Evolutionary conservation across 129 eudicot genomes (phyloP).

Genomic region (Centrapalus pauciflorus): DNA sequence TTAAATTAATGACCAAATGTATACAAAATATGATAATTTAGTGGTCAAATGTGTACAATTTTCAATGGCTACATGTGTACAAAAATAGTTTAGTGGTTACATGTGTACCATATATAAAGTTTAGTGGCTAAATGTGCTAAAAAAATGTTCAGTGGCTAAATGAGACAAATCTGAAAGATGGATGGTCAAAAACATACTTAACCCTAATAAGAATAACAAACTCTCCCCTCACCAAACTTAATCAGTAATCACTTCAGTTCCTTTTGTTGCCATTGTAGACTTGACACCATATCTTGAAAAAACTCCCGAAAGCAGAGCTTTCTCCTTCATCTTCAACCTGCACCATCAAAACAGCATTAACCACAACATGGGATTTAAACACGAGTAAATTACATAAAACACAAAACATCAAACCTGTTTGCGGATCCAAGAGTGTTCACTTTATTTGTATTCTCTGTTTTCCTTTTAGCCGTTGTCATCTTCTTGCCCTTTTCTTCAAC

Average conservation of each 20-base stretch:
- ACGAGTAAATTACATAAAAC: not conserved
- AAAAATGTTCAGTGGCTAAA: too few relatives aligned
- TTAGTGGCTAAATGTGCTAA: too few relatives aligned
- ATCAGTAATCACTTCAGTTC: conserved; percentile 29
- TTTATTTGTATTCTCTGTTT: conserved; percentile 34
- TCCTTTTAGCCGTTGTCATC: conserved; percentile 28
- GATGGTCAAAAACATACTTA: too few relatives aligned
- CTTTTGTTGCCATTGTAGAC: conserved; percentile 32
- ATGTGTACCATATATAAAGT: too few relatives aligned
- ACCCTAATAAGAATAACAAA: not conserved
- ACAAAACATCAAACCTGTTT: conserved; percentile 37
- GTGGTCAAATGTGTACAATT: too few relatives aligned
- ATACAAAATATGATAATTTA: too few relatives aligned
- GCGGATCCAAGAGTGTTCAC: conserved; percentile 66
- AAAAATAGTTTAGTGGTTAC: too few relatives aligned
- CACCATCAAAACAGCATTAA: conserved; percentile 12
- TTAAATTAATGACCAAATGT: too few relatives aligned
- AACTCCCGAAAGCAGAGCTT: conserved; percentile 65
- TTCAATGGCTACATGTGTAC: too few relatives aligned
- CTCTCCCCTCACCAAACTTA: not conserved
- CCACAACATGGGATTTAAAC: not conserved
- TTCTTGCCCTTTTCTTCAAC: conserved; percentile 33
- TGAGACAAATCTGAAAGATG: too few relatives aligned
- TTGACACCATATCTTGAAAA: conserved; percentile 62
- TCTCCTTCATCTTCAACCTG: conserved; percentile 77